Percentiles rank a stretch among this genome's conserved stretches.
Conservation (phyloP, 257 asterid genomes). For the Anisodus tanguticus region DNA sequence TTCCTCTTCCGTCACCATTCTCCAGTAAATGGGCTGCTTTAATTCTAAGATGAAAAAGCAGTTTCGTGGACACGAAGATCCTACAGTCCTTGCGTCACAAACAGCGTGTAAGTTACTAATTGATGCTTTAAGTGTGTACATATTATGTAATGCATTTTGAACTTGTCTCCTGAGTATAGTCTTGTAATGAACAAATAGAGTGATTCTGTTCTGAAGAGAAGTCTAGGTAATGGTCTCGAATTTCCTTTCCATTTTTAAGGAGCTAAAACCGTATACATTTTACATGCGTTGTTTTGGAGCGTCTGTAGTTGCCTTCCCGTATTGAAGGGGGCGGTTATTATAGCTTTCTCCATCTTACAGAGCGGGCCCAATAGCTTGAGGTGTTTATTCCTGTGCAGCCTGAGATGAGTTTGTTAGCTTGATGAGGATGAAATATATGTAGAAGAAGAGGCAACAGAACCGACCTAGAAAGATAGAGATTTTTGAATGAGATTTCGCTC, state of each 20-base stretch:
- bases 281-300: background rate
- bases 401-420: background rate
- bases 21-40: conserved; percentile 88
- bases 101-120: conserved; percentile 79
- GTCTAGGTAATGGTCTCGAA: background rate
- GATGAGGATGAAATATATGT: conserved; percentile 9
- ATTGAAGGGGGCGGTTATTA: background rate
- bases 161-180: background rate
- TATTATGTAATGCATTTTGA: background rate
- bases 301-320: conserved; percentile 3
- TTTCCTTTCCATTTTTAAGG: conserved; percentile 3
- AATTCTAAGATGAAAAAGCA: conserved; percentile 75
- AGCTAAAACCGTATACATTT: background rate
- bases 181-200: background rate
- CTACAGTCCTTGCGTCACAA: conserved; percentile 82
- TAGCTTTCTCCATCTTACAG: background rate
- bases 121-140: conserved; percentile 3
- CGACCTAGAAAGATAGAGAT: background rate
- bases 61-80: conserved; percentile 87
- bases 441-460: background rate
- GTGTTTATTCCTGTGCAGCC: background rate
- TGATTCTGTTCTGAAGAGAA: background rate
- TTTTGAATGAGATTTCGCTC: background rate
- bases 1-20: conserved; percentile 37
- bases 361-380: background rate